Percentiles rank a stretch among this genome's conserved stretches.
Evolutionary conservation across 2,329 filamentous ascomycete genomes (phyloP).

Genomic region (Penicillium palitans): DNA sequence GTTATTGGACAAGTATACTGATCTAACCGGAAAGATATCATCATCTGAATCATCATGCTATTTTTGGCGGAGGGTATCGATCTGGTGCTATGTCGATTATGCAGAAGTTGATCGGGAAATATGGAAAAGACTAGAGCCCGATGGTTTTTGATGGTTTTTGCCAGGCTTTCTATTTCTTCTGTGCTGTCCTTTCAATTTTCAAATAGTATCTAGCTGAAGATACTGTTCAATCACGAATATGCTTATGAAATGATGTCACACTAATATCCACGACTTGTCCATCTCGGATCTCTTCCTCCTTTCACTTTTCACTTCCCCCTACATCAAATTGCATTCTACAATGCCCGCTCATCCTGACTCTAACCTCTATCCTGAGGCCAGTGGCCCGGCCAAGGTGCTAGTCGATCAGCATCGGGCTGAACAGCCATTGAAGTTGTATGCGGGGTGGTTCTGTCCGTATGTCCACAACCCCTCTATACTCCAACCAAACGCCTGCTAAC

Average conservation of each 20-base stretch:
- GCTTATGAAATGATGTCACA: background rate
- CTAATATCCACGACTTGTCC: background rate
- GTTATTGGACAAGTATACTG: conserved; percentile 3
- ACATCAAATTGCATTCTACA: background rate
- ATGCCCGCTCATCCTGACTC: conserved; percentile 43
- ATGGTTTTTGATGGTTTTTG: too few relatives aligned
- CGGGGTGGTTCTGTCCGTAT: conserved; percentile 69
- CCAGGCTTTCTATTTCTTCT: background rate
- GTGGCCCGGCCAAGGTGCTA: conserved; percentile 44
- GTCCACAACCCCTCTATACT: conserved; percentile 17
- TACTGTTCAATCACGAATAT: background rate
- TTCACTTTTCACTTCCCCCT: background rate
- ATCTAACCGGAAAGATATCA: conserved; percentile 65
- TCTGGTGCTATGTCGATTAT: conserved; percentile 77
- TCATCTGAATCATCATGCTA: conserved; percentile 81
- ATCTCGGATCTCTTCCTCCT: background rate
- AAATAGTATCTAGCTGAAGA: background rate
- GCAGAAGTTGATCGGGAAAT: conserved; percentile 70
- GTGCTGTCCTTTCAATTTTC: background rate
- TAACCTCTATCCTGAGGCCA: conserved; percentile 47
- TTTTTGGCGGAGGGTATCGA: conserved; percentile 80
- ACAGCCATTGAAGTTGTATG: conserved; percentile 61
- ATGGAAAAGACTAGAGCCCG: conserved; percentile 47
- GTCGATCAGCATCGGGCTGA: conserved; percentile 37
- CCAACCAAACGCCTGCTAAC: conserved; percentile 1